Conservation (phyloP, 1,284 basidiomycete genomes). For the Schizopora paradoxa region DNA sequence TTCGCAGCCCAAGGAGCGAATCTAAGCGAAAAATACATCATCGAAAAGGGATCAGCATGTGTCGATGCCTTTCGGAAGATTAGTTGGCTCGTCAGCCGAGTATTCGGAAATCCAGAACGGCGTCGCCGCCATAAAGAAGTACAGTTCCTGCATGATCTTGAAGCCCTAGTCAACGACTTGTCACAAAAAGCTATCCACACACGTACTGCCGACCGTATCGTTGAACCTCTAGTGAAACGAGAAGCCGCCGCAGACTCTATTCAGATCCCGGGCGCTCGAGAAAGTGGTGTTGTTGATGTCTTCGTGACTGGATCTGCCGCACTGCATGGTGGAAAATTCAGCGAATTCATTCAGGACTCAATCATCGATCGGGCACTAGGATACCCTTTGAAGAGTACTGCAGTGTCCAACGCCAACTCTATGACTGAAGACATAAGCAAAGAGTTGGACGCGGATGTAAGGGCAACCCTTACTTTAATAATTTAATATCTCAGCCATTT, state of each 20-base stretch:
- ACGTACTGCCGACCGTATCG: not conserved
- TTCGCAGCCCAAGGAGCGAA: slow-evolving; percentile 25
- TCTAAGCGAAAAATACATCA: slow-evolving; percentile 25
- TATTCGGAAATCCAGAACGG: slow-evolving; percentile 23
- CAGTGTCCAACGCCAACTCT: too few relatives aligned
- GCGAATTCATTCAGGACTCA: slow-evolving; percentile 21
- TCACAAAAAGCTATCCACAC: slow-evolving; percentile 7
- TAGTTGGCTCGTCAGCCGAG: slow-evolving; percentile 19
- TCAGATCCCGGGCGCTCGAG: slow-evolving; percentile 6
- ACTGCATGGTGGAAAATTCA: slow-evolving; percentile 21
- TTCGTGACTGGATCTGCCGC: slow-evolving; percentile 20
- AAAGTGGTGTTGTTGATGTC: slow-evolving; percentile 20
- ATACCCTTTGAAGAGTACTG: too few relatives aligned
- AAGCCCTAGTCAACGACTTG: slow-evolving; percentile 21
- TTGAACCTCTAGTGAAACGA: slow-evolving; percentile 9
- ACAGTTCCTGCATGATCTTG: slow-evolving; percentile 20
- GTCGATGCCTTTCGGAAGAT: slow-evolving; percentile 26
- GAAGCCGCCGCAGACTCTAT: too few relatives aligned
- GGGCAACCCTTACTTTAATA: too few relatives aligned
- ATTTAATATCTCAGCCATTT: too few relatives aligned
- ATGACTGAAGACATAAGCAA: too few relatives aligned
- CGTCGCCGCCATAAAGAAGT: slow-evolving; percentile 22
- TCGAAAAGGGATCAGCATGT: slow-evolving; percentile 26
- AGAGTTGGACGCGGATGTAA: too few relatives aligned
- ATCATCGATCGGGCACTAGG: slow-evolving; percentile 23